Evolutionary conservation across 1,139 yeast species (phyloP), one percentile per base, ranked within the genome.

Genomic region (Diutina sp.): DNA sequence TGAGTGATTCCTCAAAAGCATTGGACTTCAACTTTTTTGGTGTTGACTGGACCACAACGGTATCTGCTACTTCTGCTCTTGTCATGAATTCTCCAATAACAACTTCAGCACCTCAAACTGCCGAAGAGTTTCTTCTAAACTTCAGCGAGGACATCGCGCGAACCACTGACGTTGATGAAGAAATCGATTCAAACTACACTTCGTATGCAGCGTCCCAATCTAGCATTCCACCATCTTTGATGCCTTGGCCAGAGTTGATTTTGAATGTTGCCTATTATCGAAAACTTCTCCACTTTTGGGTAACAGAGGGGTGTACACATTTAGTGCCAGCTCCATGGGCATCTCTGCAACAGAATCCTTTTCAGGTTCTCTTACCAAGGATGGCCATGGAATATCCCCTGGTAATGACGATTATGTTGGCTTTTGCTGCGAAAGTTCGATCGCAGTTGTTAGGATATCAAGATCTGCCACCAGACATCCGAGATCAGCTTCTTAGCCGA

Each of bases 311-410:
- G 0, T 80, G 90, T 1, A 76, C 76, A 52, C 72, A 79, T 50
- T 70, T 87, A 46, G 90, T 85, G 6, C 93, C 95, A 0, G 85
- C 89, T 0, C 90, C 90, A 6, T 72, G 80, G 1, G 67, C 72
- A 18, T 64, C 78, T 4, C 84, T 84, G 64, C 73, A 69, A 28
- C 83, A 80, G 28, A 87, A 87, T 62, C 95, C 95, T 0, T 86
- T 87, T 68, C 78, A 78, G 59, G 77, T 78, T 7, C 69, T 85
- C 5, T 67, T 87, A 18, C 93, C 95, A 0, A 81, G 80, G 60
- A 77, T 87, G 80, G 91, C 95, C 0, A 73, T 85, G 76, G 73
- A 77, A 21, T 74, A 78, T 56, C 80, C 83, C 4, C 79, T 87
- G 0, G 68, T 87, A 12, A 69, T 86, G 61, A 77, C 87, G 1